Percentiles rank a stretch among this genome's conserved stretches.
Conservation (phyloP, 345 rosid genomes). For the Zanthoxylum bungeanum region DNA sequence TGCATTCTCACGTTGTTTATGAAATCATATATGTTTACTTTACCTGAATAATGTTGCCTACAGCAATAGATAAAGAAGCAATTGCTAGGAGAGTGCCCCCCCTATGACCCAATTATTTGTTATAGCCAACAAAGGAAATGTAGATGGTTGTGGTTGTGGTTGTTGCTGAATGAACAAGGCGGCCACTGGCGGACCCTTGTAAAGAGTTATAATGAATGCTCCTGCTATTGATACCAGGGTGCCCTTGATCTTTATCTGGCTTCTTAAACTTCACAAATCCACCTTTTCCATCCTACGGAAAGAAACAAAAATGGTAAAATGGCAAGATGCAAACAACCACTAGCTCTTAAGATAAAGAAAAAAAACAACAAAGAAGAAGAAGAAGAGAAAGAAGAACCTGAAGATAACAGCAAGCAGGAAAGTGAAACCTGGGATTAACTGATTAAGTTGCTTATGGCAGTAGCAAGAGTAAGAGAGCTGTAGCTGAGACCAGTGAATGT, state of each 20-base stretch:
- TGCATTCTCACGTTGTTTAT: neutral
- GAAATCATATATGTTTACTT: neutral
- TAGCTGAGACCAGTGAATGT: constrained; percentile 45
- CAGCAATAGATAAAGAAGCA: constrained; percentile 35
- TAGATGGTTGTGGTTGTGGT: constrained; percentile 6
- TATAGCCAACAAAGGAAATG: neutral
- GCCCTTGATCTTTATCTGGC: constrained; percentile 44
- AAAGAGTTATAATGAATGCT: constrained; percentile 41
- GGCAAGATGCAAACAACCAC: neutral
- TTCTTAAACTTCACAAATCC: constrained; percentile 32
- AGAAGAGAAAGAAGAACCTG: constrained; percentile 35
- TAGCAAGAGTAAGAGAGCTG: constrained; percentile 56
- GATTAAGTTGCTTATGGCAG: constrained; percentile 42
- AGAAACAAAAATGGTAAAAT: neutral
- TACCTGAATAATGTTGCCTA: constrained; percentile 39
- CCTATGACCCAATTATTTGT: constrained; percentile 42
- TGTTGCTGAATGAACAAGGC: neutral
- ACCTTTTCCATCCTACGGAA: constrained; percentile 56
- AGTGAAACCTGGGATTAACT: constrained; percentile 51
- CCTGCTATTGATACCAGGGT: constrained; percentile 44
- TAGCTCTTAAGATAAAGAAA: neutral
- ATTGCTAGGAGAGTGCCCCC: constrained; percentile 40
- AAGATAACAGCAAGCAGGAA: constrained; percentile 57
- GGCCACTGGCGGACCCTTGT: constrained; percentile 40
- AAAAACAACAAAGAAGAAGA: neutral